Conservation (phyloP, 768 basidiomycete genomes). For the Lactarius sanguifluus region DNA sequence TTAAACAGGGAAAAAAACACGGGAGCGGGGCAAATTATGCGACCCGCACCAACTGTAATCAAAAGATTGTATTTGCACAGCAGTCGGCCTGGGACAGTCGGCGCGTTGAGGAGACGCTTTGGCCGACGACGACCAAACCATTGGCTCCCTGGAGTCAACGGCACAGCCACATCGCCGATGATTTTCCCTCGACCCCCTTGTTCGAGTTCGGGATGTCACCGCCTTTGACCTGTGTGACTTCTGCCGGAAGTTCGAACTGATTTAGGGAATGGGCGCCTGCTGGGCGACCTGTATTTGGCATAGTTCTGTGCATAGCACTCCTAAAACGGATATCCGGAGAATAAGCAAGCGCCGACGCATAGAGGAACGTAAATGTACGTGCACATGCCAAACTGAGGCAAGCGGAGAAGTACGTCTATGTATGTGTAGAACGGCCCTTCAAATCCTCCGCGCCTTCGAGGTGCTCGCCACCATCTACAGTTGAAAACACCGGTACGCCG, state of each 20-base stretch:
- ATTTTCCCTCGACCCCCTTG: slow-evolving; percentile 2
- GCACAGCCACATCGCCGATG: slow-evolving; percentile 25
- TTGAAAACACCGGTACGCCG: slow-evolving; percentile 14
- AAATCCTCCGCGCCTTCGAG: not conserved
- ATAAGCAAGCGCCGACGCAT: slow-evolving; percentile 1
- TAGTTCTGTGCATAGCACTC: not conserved
- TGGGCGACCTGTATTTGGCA: not conserved
- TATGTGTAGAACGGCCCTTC: not conserved
- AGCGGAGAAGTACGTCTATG: not conserved
- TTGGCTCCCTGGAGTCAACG: not conserved
- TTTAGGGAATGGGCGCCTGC: slow-evolving; percentile 14
- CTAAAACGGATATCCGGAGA: slow-evolving; percentile 2
- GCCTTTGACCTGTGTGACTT: slow-evolving; percentile 2
- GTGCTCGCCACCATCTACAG: not conserved
- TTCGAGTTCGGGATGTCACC: slow-evolving; percentile 2
- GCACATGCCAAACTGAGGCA: not conserved
- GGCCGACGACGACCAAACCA: not conserved
- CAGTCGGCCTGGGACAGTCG: slow-evolving; percentile 3
- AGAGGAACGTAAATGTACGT: slow-evolving; percentile 1
- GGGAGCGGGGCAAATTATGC: not conserved
- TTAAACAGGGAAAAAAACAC: slow-evolving; percentile 13
- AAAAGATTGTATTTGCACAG: not conserved
- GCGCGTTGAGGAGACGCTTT: not conserved
- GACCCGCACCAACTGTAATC: not conserved
- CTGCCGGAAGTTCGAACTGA: slow-evolving; percentile 15